Conservation (phyloP, 371 early-diverging fungal species). For the Apophysomyces sp. region DNA sequence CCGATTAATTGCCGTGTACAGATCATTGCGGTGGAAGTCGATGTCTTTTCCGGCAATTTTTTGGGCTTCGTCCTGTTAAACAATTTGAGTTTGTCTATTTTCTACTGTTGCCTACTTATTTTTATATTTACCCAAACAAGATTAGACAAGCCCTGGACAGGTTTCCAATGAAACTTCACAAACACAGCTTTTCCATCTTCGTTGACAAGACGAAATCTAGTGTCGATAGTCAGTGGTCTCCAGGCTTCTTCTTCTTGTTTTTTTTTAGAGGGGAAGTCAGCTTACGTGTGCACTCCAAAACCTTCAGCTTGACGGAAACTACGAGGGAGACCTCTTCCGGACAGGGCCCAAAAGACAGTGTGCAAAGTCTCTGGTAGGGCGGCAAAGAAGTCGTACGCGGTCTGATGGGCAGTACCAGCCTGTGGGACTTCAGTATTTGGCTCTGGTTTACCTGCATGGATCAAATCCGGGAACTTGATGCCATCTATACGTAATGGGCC, state of each 20-base stretch:
- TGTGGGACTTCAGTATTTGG: conserved; percentile 49
- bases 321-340: conserved; percentile 47
- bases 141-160: conserved; percentile 40
- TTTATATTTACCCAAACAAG: conserved; percentile 33
- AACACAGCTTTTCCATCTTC: conserved; percentile 38
- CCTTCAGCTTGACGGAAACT: conserved; percentile 44
- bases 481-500: conserved; percentile 19
- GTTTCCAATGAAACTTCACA: conserved; percentile 57
- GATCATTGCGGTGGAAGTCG: conserved; percentile 50
- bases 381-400: conserved; percentile 53
- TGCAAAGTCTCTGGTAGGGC: conserved; percentile 44
- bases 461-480: conserved; percentile 50
- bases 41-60: conserved; percentile 49
- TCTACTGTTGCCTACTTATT: background rate
- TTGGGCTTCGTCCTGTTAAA: conserved; percentile 42
- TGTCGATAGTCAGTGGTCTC: background rate
- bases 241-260: background rate
- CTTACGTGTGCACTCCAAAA: conserved; percentile 40
- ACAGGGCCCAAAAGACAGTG: conserved; percentile 42
- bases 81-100: background rate
- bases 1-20: conserved; percentile 41
- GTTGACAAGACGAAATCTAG: conserved; percentile 44
- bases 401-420: conserved; percentile 50
- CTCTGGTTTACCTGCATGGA: conserved; percentile 52
- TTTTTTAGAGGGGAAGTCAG: background rate